Percentiles rank a stretch among this genome's conserved stretches.
These are phyloP conservation scores for Psilocybe mexicana DNA, from an alignment of 1,284 basidiomycete species.

Conservation along the genomic window DNA sequence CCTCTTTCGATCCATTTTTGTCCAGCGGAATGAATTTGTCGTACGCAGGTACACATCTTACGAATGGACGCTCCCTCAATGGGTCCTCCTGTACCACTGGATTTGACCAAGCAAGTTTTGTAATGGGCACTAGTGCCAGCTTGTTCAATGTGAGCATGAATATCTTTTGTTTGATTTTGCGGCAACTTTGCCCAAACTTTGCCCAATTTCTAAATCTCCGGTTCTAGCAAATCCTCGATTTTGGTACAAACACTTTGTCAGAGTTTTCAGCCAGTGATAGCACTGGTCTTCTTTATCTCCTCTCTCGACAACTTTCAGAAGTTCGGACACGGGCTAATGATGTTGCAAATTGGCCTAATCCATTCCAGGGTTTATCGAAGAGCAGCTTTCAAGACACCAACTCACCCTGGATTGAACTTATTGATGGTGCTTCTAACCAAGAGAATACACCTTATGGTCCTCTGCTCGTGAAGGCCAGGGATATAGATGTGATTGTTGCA, in stretches of 20 bases:
- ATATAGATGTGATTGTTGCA: slow-evolving; percentile 69
- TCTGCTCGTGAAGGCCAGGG: slow-evolving; percentile 62
- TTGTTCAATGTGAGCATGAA: slow-evolving; percentile 54
- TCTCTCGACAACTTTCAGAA: slow-evolving; percentile 46
- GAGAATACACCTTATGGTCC: slow-evolving; percentile 70
- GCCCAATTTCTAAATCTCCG: neutral
- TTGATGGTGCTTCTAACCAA: slow-evolving; percentile 60
- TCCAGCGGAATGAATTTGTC: slow-evolving; percentile 60
- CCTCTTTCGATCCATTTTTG: slow-evolving; percentile 67
- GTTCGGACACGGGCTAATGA: slow-evolving; percentile 56
- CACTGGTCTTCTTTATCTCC: slow-evolving; percentile 43
- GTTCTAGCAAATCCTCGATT: slow-evolving; percentile 49
- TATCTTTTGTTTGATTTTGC: neutral
- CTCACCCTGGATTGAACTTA: slow-evolving; percentile 52
- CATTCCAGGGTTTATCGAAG: slow-evolving; percentile 52
- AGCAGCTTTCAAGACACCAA: slow-evolving; percentile 48
- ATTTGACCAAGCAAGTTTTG: slow-evolving; percentile 66
- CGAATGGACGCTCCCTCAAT: slow-evolving; percentile 50
- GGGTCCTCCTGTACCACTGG: slow-evolving; percentile 58
- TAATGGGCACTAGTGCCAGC: slow-evolving; percentile 67
- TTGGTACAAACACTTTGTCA: slow-evolving; percentile 41
- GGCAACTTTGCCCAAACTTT: too few relatives aligned
- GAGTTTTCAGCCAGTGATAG: slow-evolving; percentile 40
- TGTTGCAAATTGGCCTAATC: slow-evolving; percentile 70
- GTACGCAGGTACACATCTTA: slow-evolving; percentile 59